These are phyloP conservation scores for Cutaneotrichosporon mucoides DNA, from an alignment of 1,284 basidiomycete genomes.

Conservation along the genomic window DNA sequence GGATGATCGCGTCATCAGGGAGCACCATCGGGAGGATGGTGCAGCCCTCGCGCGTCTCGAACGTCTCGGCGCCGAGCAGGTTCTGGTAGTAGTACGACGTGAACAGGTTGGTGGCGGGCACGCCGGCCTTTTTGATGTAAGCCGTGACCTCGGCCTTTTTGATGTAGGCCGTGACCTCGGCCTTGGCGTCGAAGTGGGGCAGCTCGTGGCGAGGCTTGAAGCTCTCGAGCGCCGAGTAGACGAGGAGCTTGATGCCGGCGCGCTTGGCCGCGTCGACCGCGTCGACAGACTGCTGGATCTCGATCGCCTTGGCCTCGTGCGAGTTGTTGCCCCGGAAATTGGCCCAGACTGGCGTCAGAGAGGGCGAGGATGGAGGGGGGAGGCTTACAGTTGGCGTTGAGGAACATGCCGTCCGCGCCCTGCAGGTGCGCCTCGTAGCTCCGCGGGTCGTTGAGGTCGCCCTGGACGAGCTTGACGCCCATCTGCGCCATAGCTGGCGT, in stretches of 20 bases:
- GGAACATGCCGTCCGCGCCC: conserved; percentile 24
- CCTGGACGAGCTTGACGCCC: conserved; percentile 23
- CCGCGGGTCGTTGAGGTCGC: conserved; percentile 18
- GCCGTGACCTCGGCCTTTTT: conserved; percentile 31
- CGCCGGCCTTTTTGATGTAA: conserved; percentile 21
- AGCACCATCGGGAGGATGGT: conserved; percentile 17
- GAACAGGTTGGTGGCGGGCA: conserved; percentile 24
- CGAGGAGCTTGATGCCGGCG: conserved; percentile 12
- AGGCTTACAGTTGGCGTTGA: conserved; percentile 29
- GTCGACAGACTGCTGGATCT: conserved; percentile 13
- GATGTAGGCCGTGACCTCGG: conserved; percentile 28
- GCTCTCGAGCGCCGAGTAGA: conserved; percentile 26
- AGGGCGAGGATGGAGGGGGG: too few relatives aligned
- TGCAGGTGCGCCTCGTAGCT: conserved; percentile 21
- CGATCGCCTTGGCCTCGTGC: conserved; percentile 14
- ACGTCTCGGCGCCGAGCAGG: conserved; percentile 1
- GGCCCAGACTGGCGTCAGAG: conserved; percentile 16
- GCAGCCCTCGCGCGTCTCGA: conserved; percentile 10
- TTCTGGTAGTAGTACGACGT: conserved; percentile 17
- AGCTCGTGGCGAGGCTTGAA: conserved; percentile 10
- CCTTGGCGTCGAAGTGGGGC: conserved; percentile 34
- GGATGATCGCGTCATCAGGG: conserved; percentile 27
- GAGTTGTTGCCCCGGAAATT: conserved; percentile 13
- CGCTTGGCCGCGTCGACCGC: conserved; percentile 10
- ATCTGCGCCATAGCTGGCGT: conserved; percentile 12